These are phyloP conservation scores for Helicosporidium sp. DNA, from an alignment of 139 green algal genomes.

Conservation along the genomic window DNA sequence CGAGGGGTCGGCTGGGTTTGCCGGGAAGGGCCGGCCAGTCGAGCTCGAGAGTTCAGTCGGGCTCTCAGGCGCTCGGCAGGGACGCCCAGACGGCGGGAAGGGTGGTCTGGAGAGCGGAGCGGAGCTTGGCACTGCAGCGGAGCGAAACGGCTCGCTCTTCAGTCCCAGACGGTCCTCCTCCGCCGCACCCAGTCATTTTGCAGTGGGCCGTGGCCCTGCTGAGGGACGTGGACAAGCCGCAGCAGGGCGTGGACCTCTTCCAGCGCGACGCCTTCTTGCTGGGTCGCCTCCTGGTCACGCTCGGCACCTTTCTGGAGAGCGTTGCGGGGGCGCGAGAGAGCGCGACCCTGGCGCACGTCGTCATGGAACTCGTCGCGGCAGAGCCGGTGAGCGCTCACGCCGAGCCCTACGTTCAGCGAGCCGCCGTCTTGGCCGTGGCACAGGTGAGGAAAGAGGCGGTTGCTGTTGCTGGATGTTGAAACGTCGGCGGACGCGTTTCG, in stretches of 20 bases:
- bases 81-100: too few species aligned
- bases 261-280: conserved; percentile 46
- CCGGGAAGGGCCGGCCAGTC: too few species aligned
- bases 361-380: conserved; percentile 44
- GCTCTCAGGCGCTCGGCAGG: too few species aligned
- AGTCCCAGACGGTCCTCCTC: too few species aligned
- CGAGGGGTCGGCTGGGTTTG: too few species aligned
- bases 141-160: conserved; percentile 24
- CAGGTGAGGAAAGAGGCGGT: background rate
- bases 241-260: conserved; percentile 65
- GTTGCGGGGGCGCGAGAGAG: conserved; percentile 12
- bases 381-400: conserved; percentile 30
- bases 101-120: too few species aligned
- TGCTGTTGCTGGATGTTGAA: too few species aligned
- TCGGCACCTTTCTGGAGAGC: conserved; percentile 30
- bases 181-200: conserved; percentile 31
- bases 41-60: too few species aligned
- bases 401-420: conserved; percentile 44
- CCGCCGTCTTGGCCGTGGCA: conserved; percentile 31
- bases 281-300: conserved; percentile 41
- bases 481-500: too few species aligned
- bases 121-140: conserved; percentile 2
- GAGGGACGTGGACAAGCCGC: conserved; percentile 9
- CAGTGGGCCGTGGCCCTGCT: conserved; percentile 45
- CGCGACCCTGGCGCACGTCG: conserved; percentile 24